phyloP scores from a whole-genome alignment of 805 yeast species.

The Lachancea fermentati region DNA sequence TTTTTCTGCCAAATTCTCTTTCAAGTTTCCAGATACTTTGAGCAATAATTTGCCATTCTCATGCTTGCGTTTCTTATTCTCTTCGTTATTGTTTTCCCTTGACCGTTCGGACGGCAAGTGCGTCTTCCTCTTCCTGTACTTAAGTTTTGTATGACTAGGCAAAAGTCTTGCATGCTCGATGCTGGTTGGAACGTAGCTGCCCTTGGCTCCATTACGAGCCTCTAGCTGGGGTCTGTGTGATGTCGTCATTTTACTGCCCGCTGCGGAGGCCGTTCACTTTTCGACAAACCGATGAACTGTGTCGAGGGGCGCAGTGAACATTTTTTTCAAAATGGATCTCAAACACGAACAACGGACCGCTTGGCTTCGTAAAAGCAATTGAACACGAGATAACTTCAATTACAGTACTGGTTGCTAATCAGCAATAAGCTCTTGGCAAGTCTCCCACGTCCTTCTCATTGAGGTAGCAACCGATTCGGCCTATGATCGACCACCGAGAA shows the following conservation, averaged over 20 bases:
- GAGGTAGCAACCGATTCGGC: not conserved
- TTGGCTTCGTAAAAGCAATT: not conserved
- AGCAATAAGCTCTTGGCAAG: not conserved
- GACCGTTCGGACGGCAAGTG: not conserved
- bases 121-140: constrained; percentile 37
- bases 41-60: constrained; percentile 12
- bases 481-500: not conserved
- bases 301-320: not conserved
- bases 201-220: constrained; percentile 49
- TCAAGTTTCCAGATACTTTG: too few relatives aligned
- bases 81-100: not conserved
- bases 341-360: not conserved
- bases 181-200: constrained; percentile 36
- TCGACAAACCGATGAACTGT: not conserved
- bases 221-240: constrained; percentile 69
- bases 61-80: not conserved
- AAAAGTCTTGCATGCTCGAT: constrained; percentile 48
- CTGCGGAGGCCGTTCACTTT: too few relatives aligned
- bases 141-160: constrained; percentile 51
- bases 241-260: constrained; percentile 44
- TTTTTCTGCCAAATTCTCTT: too few relatives aligned
- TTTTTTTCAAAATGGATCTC: not conserved
- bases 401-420: not conserved
- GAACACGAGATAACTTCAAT: not conserved
- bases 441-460: not conserved